Evolutionary conservation across 768 basidiomycete genomes (phyloP), one percentile per base, ranked within the genome.

Genomic region (Trametes sanguinea): DNA sequence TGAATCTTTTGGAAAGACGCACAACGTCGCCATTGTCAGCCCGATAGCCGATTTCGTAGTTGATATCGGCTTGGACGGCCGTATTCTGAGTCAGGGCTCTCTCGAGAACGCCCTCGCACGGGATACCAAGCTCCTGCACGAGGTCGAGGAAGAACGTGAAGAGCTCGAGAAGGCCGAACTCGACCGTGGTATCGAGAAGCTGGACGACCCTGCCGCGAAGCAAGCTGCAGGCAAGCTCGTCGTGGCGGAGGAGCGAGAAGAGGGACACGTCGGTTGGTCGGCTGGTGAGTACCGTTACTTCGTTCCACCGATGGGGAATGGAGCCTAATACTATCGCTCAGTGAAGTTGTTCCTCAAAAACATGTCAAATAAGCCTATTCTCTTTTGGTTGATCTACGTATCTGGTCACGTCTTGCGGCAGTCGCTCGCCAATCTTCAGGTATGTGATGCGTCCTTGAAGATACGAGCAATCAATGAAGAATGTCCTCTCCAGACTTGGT

Each of bases 181-280:
- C 61, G 60, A 65, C 22, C 40, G 70, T 6, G 73, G 71, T 40
- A 57, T 50, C 2, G 67, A 67, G 37, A n/a, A 67, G 32, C 63
- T 62, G 2, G 64, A 68, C 6, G 61, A 54, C 39, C 39, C 16
- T 3, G 44, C n/a, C 0, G 50, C 60, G 7, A 71, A 72, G 57
- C 68, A 71, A 48, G 51, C 59, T 11, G 78, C 78, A 33, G 85
- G 86, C 3, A 86, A 87, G 67, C 75, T 89, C 16, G 81, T 88
- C 50, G 73, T 86, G 7, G 83, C 79, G 1, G 88, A 90, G 68
- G 88, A 90, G 67, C 78, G 86, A 39, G 82, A 77, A 10, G 76
- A 79, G 39, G 87, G 88, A 0, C 85, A 83, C 62, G 80, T 89
- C 30, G 81, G 81, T 54, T 83, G 81, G 75, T 64, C 65, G 6